Percentiles rank a stretch among this genome's conserved stretches.
Evolutionary conservation across 768 basidiomycete species (phyloP).

Genomic region (Tulasnella sp.): DNA sequence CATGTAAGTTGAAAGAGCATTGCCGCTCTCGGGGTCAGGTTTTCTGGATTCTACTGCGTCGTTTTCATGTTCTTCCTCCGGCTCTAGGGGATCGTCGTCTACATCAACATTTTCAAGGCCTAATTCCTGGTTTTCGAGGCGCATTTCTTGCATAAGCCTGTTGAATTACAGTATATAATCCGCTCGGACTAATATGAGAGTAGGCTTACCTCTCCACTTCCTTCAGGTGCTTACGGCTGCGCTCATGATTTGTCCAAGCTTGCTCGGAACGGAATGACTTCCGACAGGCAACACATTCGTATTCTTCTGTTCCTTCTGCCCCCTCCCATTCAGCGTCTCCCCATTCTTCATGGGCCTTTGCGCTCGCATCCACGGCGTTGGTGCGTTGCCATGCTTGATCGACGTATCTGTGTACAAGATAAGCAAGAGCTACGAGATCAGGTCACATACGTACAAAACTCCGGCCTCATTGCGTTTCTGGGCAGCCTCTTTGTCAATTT

Average conservation of each 20-base stretch:
- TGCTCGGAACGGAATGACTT: constrained; percentile 86
- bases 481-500: constrained; percentile 23
- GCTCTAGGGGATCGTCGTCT: background rate
- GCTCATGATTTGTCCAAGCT: constrained; percentile 91
- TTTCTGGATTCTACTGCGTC: no score
- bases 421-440: background rate
- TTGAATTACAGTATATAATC: background rate
- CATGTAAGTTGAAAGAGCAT: no score
- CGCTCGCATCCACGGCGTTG: no score
- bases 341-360: constrained; percentile 48
- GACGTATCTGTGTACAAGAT: constrained; percentile 41
- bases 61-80: no score
- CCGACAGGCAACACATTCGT: constrained; percentile 91
- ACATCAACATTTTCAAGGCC: constrained; percentile 29
- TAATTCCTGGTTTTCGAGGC: constrained; percentile 54
- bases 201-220: constrained; percentile 56
- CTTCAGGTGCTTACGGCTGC: constrained; percentile 86
- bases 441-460: background rate
- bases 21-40: no score
- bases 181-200: background rate
- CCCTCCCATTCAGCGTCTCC: constrained; percentile 56
- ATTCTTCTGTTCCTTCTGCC: constrained; percentile 44
- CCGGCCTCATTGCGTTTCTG: constrained; percentile 23
- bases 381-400: constrained; percentile 77
- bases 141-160: constrained; percentile 61